Evolutionary conservation across 176 grass and related monocot species (phyloP), one percentile per base, ranked within the genome.

Genomic region (Bonia amplexicaulis): DNA sequence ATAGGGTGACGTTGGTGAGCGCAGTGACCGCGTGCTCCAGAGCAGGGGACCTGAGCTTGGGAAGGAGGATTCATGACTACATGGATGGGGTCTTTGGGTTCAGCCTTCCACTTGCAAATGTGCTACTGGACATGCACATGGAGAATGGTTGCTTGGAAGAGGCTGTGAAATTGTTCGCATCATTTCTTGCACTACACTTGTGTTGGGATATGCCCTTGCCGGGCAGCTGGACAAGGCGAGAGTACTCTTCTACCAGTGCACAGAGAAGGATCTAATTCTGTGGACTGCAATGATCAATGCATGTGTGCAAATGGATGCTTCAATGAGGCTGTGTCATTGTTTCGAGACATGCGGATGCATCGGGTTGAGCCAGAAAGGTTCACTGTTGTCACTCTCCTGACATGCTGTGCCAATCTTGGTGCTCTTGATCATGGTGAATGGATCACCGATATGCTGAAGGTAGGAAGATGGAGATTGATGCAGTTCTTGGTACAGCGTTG

Each of bases 261-360:
- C 57, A 16, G 74, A 84, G 29, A 94, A 85, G 79, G 93, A 94
- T 88, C 74, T 94, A 31, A 87, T 94, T 48, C 71, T 92, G 29
- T 92, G 90, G 93, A 92, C 90, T 69, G 85, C 88, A 14, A 88
- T 94, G 87, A 90, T 94, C 70, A 92, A 94, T 7, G 93, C 79
- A 1, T 94, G 77, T 57, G 88, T 81, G 71, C 90, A 88, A 12
- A 88, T 25, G 79, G 83, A 69, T 81, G 69, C n/a, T 94, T 86
- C 4, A 80, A 90, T 35, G 90, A 89, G 72, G 93, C 90, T 20
- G 19, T 95, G 80, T 29, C 66, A 73, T 75, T 92, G 66, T 95
- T 95, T 79, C 64, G 76, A 73, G 90, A 92, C 42, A 95, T 95
- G 93, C 88, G 87, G 60, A 62, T 78, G 76, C 84, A 86, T 45